Conservation (phyloP, 1,284 basidiomycete species). For the Tremellales sp. region DNA sequence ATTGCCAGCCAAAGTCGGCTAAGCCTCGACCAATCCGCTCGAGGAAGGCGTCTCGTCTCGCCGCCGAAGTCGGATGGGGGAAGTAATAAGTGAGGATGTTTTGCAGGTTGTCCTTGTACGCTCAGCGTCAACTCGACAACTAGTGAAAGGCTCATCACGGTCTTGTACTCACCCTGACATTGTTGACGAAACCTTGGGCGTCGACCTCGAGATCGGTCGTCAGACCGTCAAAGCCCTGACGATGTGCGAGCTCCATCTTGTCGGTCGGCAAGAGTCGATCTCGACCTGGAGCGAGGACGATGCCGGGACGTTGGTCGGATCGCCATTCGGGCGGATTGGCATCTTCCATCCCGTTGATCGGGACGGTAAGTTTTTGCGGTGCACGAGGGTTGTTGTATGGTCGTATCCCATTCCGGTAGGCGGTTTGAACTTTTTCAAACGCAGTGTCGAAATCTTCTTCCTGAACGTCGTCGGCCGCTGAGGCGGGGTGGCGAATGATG, state of each 20-base stretch:
- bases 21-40: constrained; percentile 41
- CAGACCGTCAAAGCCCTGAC: constrained; percentile 33
- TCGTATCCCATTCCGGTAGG: constrained; percentile 5
- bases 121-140: background rate
- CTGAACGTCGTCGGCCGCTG: constrained; percentile 1
- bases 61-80: constrained; percentile 12
- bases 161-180: constrained; percentile 47
- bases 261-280: constrained; percentile 11
- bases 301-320: constrained; percentile 10
- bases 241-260: constrained; percentile 19
- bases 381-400: background rate
- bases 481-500: constrained; percentile 2
- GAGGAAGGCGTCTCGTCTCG: constrained; percentile 35
- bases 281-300: constrained; percentile 10
- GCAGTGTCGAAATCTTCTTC: constrained; percentile 9
- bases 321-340: constrained; percentile 13
- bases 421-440: constrained; percentile 13
- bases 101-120: constrained; percentile 29
- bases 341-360: constrained; percentile 7
- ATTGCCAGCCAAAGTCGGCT: constrained; percentile 28
- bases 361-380: constrained; percentile 1
- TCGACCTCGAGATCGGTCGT: constrained; percentile 29
- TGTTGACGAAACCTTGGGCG: constrained; percentile 38
- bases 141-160: background rate
- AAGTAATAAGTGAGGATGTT: constrained; percentile 33